Evolutionary conservation across 257 asterid species (phyloP), one percentile per base, ranked within the genome.

Genomic region (Salvia hispanica): DNA sequence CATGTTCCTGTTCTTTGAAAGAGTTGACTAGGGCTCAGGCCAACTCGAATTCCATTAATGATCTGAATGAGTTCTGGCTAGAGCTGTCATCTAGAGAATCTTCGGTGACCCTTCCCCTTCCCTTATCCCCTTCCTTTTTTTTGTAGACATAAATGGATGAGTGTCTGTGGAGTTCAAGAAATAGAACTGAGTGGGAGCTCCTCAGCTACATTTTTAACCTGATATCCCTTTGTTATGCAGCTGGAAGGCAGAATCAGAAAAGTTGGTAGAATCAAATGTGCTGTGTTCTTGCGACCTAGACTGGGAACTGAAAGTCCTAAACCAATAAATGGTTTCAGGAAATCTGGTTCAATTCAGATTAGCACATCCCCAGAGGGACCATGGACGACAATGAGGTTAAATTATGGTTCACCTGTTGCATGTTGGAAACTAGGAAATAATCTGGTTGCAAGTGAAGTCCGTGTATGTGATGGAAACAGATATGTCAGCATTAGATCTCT

Each of bases 361-460:
- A 90, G 99, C 78, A 91, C 99, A 15, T 76, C 87, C 46, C 79
- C 62, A 57, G 89, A 86, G 64, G 99, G 99, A 52, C 97, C 99
- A 58, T 93, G 99, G 99, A 88, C 96, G 74, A 70, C 76, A 59
- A 78, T 93, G 77, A 84, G 90, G 79, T 79, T 93, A 74, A 90
- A 93, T 69, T 93, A 93, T 75, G 95, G 92, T 57, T 95, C 97
- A 48, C 95, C 97, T 78, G 94, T 88, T 77, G 96, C 96, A 47
- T 88, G 92, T 77, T 93, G 95, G 96, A 83, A 75, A 79, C 78
- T 93, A 51, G 96, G 95, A 65, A 81, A 82, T 66, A 78, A 78
- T 72, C 78, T 86, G 44, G 96, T 93, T 79, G 99, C 96, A 66
- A 93, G 97, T 88, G 99, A 93, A 86, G 92, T 91, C 71, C 83